phyloP scores from a whole-genome alignment of 2,329 filamentous ascomycete genomes.

The Macroventuria anomochaeta region DNA sequence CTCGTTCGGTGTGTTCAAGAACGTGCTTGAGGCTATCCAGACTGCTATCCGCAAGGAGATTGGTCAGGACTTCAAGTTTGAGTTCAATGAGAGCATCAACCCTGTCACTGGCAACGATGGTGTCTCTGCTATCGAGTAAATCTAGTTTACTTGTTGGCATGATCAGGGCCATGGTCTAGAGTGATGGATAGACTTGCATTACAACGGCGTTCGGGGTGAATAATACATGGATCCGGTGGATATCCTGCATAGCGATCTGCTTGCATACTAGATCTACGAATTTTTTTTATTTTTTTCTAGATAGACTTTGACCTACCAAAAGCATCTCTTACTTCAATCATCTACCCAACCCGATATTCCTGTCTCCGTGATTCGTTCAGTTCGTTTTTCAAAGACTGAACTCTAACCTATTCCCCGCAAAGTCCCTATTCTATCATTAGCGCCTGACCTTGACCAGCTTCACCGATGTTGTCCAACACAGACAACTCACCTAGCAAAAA shows the following conservation, averaged over 20 bases:
- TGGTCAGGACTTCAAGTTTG: conserved; percentile 75
- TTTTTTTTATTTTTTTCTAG: conserved; percentile 6
- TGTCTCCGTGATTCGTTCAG: too few species aligned
- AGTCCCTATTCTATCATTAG: too few species aligned
- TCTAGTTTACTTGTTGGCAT: neutral
- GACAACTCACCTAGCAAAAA: conserved; percentile 59
- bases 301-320: conserved; percentile 9
- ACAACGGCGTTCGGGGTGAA: conserved; percentile 12
- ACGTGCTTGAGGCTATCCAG: conserved; percentile 74
- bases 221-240: conserved; percentile 16
- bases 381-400: conserved; percentile 42
- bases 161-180: neutral
- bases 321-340: conserved; percentile 9
- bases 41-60: conserved; percentile 72
- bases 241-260: conserved; percentile 21
- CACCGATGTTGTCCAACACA: too few species aligned
- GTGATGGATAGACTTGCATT: conserved; percentile 7
- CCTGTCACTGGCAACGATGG: conserved; percentile 64
- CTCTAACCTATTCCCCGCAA: conserved; percentile 51
- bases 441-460: too few species aligned
- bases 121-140: conserved; percentile 63
- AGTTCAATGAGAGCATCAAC: conserved; percentile 75
- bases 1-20: conserved; percentile 76
- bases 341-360: too few species aligned
- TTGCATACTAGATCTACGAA: conserved; percentile 22